Conservation (phyloP, 257 asterid species). For the Scutellaria galericulata region DNA sequence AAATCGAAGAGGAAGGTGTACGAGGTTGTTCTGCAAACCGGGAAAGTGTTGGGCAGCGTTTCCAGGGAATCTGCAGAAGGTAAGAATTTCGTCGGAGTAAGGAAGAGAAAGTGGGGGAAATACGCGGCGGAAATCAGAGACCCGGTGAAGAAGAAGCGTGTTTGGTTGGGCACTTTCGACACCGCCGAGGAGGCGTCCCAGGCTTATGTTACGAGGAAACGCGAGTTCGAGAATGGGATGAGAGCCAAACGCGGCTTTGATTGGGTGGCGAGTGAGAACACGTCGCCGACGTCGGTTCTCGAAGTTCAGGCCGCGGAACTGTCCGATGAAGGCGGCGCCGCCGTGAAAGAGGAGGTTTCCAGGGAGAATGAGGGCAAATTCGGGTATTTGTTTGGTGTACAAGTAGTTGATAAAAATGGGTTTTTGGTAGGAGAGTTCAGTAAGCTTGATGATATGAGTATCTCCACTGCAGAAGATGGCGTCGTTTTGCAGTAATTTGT, state of each 20-base stretch:
- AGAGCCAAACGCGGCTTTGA: conserved; percentile 25
- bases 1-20: conserved; percentile 43
- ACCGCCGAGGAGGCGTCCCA: conserved; percentile 51
- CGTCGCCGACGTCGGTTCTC: conserved; percentile 43
- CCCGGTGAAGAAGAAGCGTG: conserved; percentile 40
- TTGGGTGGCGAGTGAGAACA: conserved; percentile 27
- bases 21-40: conserved; percentile 37
- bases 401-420: conserved; percentile 40
- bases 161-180: conserved; percentile 52
- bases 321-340: conserved; percentile 31
- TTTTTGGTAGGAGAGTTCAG: conserved; percentile 47
- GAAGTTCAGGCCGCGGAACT: conserved; percentile 27
- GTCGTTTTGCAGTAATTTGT: background rate
- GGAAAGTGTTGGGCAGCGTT: background rate
- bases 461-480: conserved; percentile 36
- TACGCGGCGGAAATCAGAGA: conserved; percentile 48
- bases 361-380: conserved; percentile 11
- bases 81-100: conserved; percentile 37
- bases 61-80: background rate
- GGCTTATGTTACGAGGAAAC: conserved; percentile 42
- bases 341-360: conserved; percentile 28
- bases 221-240: conserved; percentile 34
- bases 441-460: conserved; percentile 48
- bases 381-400: conserved; percentile 40
- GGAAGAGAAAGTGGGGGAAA: conserved; percentile 43